Evolutionary conservation across 1,284 basidiomycete genomes (phyloP), one percentile per base, ranked within the genome.

Genomic region (Termitomyces sp.): DNA sequence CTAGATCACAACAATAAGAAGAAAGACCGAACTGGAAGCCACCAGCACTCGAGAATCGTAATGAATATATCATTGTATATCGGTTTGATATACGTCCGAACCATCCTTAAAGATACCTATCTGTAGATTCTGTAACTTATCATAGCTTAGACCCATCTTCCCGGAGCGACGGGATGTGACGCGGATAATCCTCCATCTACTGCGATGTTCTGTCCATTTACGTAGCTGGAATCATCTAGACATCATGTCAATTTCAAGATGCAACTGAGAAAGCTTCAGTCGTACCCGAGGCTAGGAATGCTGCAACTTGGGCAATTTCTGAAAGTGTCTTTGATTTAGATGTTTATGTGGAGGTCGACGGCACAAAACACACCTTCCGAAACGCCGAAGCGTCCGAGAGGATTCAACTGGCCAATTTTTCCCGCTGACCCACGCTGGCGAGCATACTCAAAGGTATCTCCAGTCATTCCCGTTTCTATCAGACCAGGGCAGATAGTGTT

Each of bases 401-500:
- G 87, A 65, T 95, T 96, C 48, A 96, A 71, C 66, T 93, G 89
- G 1, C 93, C 94, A 50, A 97, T 81, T 71, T 88, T 93, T 46
- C 71, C 73, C 16, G 72, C 79, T 14, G 75, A 87, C 8, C 94
- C 94, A 31, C 84, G 78, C 55, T 80, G 68, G 34, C 87, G 81
- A 28, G 94, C 93, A 51, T 80, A 78, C 26, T 90, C 83, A 61
- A 97, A 97, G 16, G 84, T 78, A 5, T 64, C 63, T 49, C 70
- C 70, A 0, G 93, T 93, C 91, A 95, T 93, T 33, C 85, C 88
- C 1, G 92, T 95, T 71, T 95, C 89, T 61, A 97, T 93, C 46
- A 97, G 70, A 16, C 94, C 94, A 1, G 94, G 94, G 64, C 92
- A 95, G 57, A 97, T 83, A 14, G 88, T 81, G 68, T 97, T 97